Evolutionary conservation across 768 basidiomycete species (phyloP).

Genomic region (Suillus weaverae): DNA sequence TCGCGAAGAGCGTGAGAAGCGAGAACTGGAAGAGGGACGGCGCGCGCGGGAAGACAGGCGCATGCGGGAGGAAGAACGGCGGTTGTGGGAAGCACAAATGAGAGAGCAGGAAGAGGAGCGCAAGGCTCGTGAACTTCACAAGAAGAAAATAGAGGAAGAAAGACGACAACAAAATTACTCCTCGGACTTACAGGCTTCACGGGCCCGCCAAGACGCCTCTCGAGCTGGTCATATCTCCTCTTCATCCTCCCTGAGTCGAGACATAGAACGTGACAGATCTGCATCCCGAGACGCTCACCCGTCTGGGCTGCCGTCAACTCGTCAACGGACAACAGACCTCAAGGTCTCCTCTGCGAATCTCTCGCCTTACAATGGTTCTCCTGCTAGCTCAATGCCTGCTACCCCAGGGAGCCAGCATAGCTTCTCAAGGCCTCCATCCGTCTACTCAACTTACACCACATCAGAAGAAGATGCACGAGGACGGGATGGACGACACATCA

Average conservation of each 20-base stretch:
- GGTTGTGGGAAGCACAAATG: slow-evolving; percentile 45
- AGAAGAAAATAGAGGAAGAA: slow-evolving; percentile 49
- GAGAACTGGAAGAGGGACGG: slow-evolving; percentile 46
- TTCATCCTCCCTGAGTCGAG: slow-evolving; percentile 20
- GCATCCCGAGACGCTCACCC: slow-evolving; percentile 32
- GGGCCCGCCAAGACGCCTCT: slow-evolving; percentile 58
- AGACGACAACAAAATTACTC: slow-evolving; percentile 50
- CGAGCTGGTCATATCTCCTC: slow-evolving; percentile 44
- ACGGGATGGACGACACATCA: slow-evolving; percentile 36
- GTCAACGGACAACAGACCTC: slow-evolving; percentile 48
- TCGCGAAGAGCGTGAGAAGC: slow-evolving; percentile 55
- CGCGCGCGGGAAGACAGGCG: slow-evolving; percentile 45
- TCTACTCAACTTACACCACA: slow-evolving; percentile 52
- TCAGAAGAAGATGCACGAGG: slow-evolving; percentile 59
- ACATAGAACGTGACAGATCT: slow-evolving; percentile 35
- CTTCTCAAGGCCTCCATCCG: slow-evolving; percentile 54
- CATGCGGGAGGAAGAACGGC: slow-evolving; percentile 44
- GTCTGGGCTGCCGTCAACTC: slow-evolving; percentile 33
- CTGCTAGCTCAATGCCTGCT: slow-evolving; percentile 47
- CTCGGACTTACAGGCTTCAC: slow-evolving; percentile 61
- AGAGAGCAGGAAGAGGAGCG: slow-evolving; percentile 52
- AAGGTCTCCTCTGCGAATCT: slow-evolving; percentile 34
- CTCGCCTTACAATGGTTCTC: slow-evolving; percentile 45
- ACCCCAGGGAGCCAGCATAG: slow-evolving; percentile 37
- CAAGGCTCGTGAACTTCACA: slow-evolving; percentile 35